These are phyloP conservation scores for Tribonema minus DNA, from an alignment of 108 stramenopile genomes.

Conservation along the genomic window DNA sequence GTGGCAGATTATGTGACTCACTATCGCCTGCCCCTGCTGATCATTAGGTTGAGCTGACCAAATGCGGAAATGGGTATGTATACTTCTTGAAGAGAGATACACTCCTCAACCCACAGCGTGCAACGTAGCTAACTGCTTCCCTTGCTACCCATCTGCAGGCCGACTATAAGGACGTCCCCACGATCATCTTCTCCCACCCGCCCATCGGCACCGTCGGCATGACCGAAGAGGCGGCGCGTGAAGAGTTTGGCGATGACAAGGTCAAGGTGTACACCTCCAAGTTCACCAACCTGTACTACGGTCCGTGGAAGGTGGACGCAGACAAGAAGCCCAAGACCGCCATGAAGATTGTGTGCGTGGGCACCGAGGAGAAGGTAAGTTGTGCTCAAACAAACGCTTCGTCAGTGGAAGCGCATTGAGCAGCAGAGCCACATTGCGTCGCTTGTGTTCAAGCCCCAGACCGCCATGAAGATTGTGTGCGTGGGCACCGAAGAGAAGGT, in stretches of 20 bases:
- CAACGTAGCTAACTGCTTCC: not conserved
- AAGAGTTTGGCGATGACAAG: conserved; percentile 78
- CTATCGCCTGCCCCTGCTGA: too few relatives aligned
- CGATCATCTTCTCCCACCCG: conserved; percentile 83
- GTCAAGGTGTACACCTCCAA: conserved; percentile 78
- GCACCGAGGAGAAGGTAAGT: conserved; percentile 65
- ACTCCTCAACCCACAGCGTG: too few relatives aligned
- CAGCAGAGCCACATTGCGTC: too few relatives aligned
- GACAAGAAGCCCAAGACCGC: conserved; percentile 85
- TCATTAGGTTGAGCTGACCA: too few relatives aligned
- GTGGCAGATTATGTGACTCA: too few relatives aligned
- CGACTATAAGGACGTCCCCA: conserved; percentile 65
- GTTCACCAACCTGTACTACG: conserved; percentile 86
- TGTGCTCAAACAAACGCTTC: too few relatives aligned
- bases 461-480: conserved; percentile 79
- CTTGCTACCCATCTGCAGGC: not conserved
- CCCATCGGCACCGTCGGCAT: conserved; percentile 83
- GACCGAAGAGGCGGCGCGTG: conserved; percentile 74
- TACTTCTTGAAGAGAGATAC: too few relatives aligned
- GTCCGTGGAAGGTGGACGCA: conserved; percentile 70
- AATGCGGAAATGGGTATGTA: too few relatives aligned
- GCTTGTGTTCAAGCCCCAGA: conserved; percentile 93
- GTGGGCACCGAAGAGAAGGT: conserved; percentile 70
- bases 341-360: conserved; percentile 81
- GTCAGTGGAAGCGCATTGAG: too few relatives aligned